A percentile compares a stretch with the other conserved stretches of the same genome.
phyloP scores from a whole-genome alignment of 345 rosid species.

The Salix caprea region DNA sequence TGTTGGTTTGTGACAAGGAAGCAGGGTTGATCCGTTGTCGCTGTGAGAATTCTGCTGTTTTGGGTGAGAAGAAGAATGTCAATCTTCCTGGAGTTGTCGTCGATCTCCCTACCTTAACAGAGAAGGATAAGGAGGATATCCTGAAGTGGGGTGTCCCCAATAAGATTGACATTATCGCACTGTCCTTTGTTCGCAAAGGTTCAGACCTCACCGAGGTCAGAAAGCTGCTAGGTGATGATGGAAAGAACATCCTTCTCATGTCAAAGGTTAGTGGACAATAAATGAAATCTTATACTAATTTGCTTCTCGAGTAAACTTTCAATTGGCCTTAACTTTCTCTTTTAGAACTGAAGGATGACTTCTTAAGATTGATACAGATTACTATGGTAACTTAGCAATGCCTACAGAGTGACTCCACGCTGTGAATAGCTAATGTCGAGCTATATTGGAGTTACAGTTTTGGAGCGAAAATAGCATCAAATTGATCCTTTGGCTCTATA shows the following conservation, averaged over 20 bases:
- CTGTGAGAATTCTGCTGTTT: conserved; percentile 28
- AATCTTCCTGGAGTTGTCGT: conserved; percentile 33
- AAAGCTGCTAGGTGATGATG: conserved; percentile 17
- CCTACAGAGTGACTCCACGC: neutral
- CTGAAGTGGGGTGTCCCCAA: conserved; percentile 31
- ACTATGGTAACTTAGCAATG: neutral
- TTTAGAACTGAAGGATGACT: neutral
- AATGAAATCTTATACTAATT: neutral
- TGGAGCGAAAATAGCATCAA: neutral
- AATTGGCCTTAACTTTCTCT: neutral
- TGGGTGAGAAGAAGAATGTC: conserved; percentile 36
- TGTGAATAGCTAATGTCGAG: neutral
- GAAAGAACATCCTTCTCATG: conserved; percentile 29
- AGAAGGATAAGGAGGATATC: conserved; percentile 32
- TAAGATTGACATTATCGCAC: conserved; percentile 28
- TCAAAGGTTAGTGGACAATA: conserved; percentile 19
- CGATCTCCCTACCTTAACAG: conserved; percentile 30
- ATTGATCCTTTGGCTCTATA: neutral
- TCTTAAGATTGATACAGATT: neutral
- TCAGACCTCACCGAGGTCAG: conserved; percentile 24
- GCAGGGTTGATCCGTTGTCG: conserved; percentile 23
- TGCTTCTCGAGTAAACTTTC: no score
- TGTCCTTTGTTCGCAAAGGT: conserved; percentile 36
- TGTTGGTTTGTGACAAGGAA: conserved; percentile 21
- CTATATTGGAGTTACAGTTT: neutral